A percentile compares a stretch with the other conserved stretches of the same genome.
Conservation (phyloP, 352 stramenopile genomes). For the Halophytophthora batemanensis region DNA sequence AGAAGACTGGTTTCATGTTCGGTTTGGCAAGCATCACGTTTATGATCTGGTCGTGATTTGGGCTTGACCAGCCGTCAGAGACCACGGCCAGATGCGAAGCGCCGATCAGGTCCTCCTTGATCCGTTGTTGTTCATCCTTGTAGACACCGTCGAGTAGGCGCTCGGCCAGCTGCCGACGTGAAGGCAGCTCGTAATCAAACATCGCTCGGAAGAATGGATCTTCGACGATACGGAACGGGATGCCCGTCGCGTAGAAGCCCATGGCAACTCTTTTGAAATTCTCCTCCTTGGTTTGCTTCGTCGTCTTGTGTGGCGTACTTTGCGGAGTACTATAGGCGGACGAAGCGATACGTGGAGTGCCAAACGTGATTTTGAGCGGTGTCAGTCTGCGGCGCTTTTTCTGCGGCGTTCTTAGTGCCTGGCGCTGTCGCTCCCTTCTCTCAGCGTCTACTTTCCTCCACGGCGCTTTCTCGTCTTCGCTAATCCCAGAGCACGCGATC, state of each 20-base stretch:
- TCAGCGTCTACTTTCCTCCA: too few relatives aligned
- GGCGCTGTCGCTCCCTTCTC: too few relatives aligned
- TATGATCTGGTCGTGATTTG: background rate
- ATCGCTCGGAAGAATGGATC: background rate
- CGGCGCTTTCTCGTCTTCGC: too few relatives aligned
- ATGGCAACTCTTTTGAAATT: too few relatives aligned
- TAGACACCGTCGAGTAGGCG: background rate
- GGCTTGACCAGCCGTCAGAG: constrained; percentile 1
- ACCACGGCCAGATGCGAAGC: background rate
- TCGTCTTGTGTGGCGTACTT: too few relatives aligned
- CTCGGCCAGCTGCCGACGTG: background rate
- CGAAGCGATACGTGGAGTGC: too few relatives aligned
- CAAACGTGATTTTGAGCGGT: too few relatives aligned
- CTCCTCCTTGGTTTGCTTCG: too few relatives aligned
- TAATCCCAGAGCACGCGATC: too few relatives aligned
- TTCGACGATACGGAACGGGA: constrained; percentile 1
- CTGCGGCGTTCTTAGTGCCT: too few relatives aligned
- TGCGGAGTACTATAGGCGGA: too few relatives aligned
- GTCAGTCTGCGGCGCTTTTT: too few relatives aligned
- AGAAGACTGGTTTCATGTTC: background rate
- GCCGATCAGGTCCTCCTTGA: background rate
- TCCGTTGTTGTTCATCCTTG: background rate
- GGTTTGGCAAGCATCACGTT: constrained; percentile 3
- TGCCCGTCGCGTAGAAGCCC: constrained; percentile 1
- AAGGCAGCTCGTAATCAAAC: constrained; percentile 1